These are phyloP conservation scores for Paraurostyla sp. DNA, from an alignment of 73 alveolate genomes.

Conservation along the genomic window DNA sequence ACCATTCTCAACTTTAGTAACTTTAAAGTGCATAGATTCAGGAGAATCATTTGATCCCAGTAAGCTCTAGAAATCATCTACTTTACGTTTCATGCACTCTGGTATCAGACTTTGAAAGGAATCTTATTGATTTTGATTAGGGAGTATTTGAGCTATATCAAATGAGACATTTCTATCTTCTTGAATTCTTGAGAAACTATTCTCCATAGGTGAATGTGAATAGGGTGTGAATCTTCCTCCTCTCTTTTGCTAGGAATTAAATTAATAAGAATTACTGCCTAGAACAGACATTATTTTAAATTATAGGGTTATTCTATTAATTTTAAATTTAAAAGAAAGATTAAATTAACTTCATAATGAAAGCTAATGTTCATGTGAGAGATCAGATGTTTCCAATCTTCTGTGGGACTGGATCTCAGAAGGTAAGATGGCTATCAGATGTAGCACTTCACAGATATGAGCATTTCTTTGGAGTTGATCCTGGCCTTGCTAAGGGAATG, in stretches of 20 bases:
- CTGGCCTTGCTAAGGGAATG: constrained; percentile 80
- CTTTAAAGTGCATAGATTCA: neutral
- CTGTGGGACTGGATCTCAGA: constrained; percentile 81
- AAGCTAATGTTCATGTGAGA: constrained; percentile 78
- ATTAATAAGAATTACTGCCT: no score
- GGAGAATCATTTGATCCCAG: neutral
- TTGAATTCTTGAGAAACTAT: no score
- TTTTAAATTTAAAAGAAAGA: neutral
- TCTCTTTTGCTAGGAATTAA: no score
- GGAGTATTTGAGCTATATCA: no score
- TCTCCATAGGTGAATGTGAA: no score
- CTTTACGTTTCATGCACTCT: neutral
- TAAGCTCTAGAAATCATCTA: neutral
- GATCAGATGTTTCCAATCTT: constrained; percentile 70
- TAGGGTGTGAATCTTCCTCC: no score
- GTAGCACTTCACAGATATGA: constrained; percentile 82
- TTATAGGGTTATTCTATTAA: neutral
- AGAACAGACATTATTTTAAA: neutral
- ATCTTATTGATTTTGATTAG: no score
- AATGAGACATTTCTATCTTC: no score
- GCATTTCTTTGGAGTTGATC: constrained; percentile 72
- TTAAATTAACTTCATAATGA: constrained; percentile 51
- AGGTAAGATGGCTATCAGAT: constrained; percentile 79
- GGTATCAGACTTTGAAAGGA: neutral
- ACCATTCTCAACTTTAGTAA: neutral